These are phyloP conservation scores for Lactarius hatsudake DNA, from an alignment of 768 basidiomycete genomes.

Conservation along the genomic window DNA sequence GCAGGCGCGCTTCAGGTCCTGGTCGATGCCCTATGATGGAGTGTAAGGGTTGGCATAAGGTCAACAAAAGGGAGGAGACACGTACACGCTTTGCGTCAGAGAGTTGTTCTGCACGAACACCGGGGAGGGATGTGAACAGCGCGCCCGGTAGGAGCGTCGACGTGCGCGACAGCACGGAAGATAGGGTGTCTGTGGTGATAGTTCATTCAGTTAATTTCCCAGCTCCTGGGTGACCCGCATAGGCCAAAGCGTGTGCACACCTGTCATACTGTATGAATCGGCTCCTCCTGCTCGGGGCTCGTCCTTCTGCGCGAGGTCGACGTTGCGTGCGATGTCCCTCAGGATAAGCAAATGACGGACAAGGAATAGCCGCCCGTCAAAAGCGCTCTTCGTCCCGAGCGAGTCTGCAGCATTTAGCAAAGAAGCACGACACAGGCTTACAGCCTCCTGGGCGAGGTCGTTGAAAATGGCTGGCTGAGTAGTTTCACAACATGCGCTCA, in stretches of 20 bases:
- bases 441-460: constrained; percentile 93
- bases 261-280: constrained; percentile 56
- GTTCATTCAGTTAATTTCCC: background rate
- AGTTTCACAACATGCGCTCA: background rate
- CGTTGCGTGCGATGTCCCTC: constrained; percentile 82
- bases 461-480: constrained; percentile 89
- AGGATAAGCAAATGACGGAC: constrained; percentile 86
- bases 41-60: constrained; percentile 7
- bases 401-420: constrained; percentile 69
- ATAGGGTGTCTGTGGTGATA: constrained; percentile 46
- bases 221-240: background rate
- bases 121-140: constrained; percentile 66
- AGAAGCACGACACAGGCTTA: constrained; percentile 78
- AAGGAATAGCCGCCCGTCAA: constrained; percentile 85
- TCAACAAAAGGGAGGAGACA: constrained; percentile 9
- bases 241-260: constrained; percentile 36
- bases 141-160: constrained; percentile 63
- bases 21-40: constrained; percentile 70
- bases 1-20: constrained; percentile 79
- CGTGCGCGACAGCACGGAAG: constrained; percentile 58
- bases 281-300: constrained; percentile 39
- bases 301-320: constrained; percentile 57
- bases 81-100: constrained; percentile 71
- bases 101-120: constrained; percentile 61
- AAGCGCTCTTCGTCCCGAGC: constrained; percentile 49